Evolutionary conservation across 768 basidiomycete genomes (phyloP), one percentile per base, ranked within the genome.

Genomic region (Mycena pura): DNA sequence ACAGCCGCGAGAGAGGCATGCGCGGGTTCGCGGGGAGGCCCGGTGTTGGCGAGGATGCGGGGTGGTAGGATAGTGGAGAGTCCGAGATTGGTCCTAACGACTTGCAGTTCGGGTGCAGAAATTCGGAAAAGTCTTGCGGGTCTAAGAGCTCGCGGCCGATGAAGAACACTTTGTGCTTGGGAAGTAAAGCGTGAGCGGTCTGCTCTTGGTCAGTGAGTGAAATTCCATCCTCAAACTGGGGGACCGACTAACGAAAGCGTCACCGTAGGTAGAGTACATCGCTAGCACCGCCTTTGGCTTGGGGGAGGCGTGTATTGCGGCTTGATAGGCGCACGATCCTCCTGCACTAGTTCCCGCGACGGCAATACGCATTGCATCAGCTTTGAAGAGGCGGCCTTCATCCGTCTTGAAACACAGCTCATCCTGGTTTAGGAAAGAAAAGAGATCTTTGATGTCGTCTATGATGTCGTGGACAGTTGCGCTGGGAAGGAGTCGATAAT

Each of bases 241-340:
- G 19, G 17, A 27, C 7, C 41, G 14, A 70, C 78, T 45, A 44
- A 82, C 82, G 32, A 89, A 68, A 57, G 86, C 78, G 56, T 88
- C 72, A 0, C 87, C 88, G n/a, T 87, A 87, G 79, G 85, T 81
- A 0, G 83, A 86, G 70, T 89, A 90, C 65, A 90, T 62, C 1
- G 83, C 84, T 0, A 89, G 63, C 3, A 89, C 55, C 0, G 81
- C 87, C 57, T 76, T 82, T 0, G 86, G 87, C 54, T 78, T 83
- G 0, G 86, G 87, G 0, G 66, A 59, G 6, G 79, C 83, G 66
- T 88, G 81, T 34, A 81, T 74, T 10, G 82, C 86, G n/a, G 86
- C 84, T 11, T 89, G 77, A 65, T 86, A 88, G 1, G 86, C 85
- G 60, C 86, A 87, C 19, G 84, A 71, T 2, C 85, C 87, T 10